phyloP scores from a whole-genome alignment of 2,329 filamentous ascomycete species.

The Xenoacremonium recifei region DNA sequence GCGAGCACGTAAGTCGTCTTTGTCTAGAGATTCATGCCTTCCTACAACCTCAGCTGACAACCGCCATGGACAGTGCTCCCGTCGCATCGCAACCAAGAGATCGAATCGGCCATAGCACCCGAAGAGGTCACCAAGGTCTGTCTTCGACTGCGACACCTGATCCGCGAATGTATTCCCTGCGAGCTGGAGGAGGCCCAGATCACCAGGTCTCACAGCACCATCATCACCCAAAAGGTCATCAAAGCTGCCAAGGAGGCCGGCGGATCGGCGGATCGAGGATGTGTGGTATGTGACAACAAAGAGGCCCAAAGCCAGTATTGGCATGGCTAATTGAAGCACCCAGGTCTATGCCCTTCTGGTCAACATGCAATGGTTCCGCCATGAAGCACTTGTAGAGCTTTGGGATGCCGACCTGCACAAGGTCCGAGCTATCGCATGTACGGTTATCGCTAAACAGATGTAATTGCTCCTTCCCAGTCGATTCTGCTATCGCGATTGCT shows the following conservation, averaged over 20 bases:
- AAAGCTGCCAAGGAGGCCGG: slow-evolving; percentile 80
- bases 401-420: slow-evolving; percentile 89
- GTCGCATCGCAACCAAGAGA: slow-evolving; percentile 53
- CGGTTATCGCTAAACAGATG: slow-evolving; percentile 84
- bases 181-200: slow-evolving; percentile 77
- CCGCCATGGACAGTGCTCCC: slow-evolving; percentile 63
- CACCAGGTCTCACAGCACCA: slow-evolving; percentile 75
- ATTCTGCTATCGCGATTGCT: slow-evolving; percentile 1
- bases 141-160: slow-evolving; percentile 83
- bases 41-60: too few species aligned
- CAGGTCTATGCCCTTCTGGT: slow-evolving; percentile 75
- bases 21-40: too few species aligned
- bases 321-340: background rate
- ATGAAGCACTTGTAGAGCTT: slow-evolving; percentile 75
- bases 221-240: slow-evolving; percentile 81
- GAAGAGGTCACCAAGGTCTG: slow-evolving; percentile 86
- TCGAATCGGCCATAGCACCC: slow-evolving; percentile 68
- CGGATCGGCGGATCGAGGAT: slow-evolving; percentile 68
- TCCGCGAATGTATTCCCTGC: slow-evolving; percentile 86
- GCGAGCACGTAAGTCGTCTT: slow-evolving; percentile 42
- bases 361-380: slow-evolving; percentile 70
- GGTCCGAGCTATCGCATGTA: slow-evolving; percentile 77
- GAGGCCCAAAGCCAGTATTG: background rate
- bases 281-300: slow-evolving; percentile 61
- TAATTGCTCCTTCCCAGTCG: slow-evolving; percentile 28